A percentile compares a stretch with the other conserved stretches of the same genome.
Evolutionary conservation across 495 filamentous ascomycete species (phyloP).

Genomic region (Sabuloglossum arenarium): DNA sequence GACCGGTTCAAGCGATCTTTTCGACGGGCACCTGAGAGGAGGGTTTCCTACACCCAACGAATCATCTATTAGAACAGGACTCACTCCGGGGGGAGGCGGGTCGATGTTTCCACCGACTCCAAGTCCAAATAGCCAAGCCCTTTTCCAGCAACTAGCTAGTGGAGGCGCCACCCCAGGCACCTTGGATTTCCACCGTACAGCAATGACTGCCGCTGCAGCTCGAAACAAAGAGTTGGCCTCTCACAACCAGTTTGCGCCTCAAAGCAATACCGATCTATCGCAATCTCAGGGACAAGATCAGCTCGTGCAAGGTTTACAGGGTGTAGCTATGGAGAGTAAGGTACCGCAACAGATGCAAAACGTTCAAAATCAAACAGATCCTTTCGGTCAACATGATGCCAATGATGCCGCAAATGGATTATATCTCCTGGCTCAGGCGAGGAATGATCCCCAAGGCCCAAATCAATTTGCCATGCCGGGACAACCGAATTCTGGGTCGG

Average conservation of each 20-base stretch:
- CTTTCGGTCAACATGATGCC: conserved; percentile 67
- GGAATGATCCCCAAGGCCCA: conserved; percentile 32
- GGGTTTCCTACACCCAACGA: conserved; percentile 95
- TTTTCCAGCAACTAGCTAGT: conserved; percentile 59
- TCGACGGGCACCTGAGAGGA: conserved; percentile 58
- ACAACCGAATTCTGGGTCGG: conserved; percentile 20
- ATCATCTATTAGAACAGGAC: conserved; percentile 72
- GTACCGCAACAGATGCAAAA: conserved; percentile 15
- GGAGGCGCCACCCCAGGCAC: conserved; percentile 75
- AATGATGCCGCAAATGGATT: conserved; percentile 92
- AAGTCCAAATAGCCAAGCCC: conserved; percentile 63
- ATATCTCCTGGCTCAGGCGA: conserved; percentile 64
- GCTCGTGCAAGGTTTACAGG: conserved; percentile 13
- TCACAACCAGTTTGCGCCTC: neutral
- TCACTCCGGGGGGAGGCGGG: conserved; percentile 88
- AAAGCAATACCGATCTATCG: neutral
- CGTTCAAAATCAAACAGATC: conserved; percentile 23
- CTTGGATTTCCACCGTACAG: conserved; percentile 86
- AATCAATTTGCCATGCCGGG: conserved; percentile 32
- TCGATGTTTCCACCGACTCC: conserved; percentile 84
- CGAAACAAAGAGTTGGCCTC: conserved; percentile 13
- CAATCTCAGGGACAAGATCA: conserved; percentile 18
- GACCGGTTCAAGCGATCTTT: conserved; percentile 52
- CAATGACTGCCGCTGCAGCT: conserved; percentile 55
- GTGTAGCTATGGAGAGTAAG: conserved; percentile 27